A percentile compares a stretch with the other conserved stretches of the same genome.
Conservation (phyloP, 768 basidiomycete species). For the Boletus rubescentipes region DNA sequence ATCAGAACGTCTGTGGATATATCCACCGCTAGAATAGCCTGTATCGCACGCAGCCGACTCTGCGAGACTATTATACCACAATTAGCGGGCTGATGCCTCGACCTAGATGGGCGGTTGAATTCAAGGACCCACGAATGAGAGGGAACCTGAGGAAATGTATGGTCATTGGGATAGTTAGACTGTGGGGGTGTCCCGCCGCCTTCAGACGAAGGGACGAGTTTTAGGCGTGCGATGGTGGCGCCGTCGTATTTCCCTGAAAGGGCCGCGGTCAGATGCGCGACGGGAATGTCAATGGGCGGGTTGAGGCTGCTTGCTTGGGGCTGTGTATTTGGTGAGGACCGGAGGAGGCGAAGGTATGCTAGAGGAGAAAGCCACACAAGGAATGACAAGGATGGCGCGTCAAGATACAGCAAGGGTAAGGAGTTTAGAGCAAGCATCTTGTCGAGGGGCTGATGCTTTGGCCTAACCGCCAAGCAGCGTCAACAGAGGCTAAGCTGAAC, state of each 20-base stretch:
- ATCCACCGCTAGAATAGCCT: slow-evolving; percentile 51
- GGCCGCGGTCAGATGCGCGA: slow-evolving; percentile 45
- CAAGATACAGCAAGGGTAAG: slow-evolving; percentile 71
- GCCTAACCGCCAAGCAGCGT: slow-evolving; percentile 28
- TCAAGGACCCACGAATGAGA: slow-evolving; percentile 64
- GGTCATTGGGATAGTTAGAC: slow-evolving; percentile 23
- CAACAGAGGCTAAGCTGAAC: background rate
- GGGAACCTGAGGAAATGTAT: slow-evolving; percentile 23
- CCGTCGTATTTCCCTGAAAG: slow-evolving; percentile 46
- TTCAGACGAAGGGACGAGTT: slow-evolving; percentile 34
- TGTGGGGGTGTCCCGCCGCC: slow-evolving; percentile 9
- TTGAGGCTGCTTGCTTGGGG: slow-evolving; percentile 14
- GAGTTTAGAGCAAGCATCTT: slow-evolving; percentile 56
- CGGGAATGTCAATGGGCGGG: slow-evolving; percentile 46
- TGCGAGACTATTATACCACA: slow-evolving; percentile 72
- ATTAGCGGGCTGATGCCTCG: slow-evolving; percentile 40
- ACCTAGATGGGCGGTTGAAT: slow-evolving; percentile 47
- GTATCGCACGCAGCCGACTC: slow-evolving; percentile 70
- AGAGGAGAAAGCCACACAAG: slow-evolving; percentile 67
- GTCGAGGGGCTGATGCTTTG: slow-evolving; percentile 56
- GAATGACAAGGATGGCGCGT: slow-evolving; percentile 68
- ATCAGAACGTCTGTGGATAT: slow-evolving; percentile 24
- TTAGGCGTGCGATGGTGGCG: slow-evolving; percentile 55
- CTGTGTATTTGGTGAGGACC: slow-evolving; percentile 25
- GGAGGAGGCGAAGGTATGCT: slow-evolving; percentile 63